Evolutionary conservation across 768 basidiomycete species (phyloP).

Genomic region (Mycena albidolilacea): DNA sequence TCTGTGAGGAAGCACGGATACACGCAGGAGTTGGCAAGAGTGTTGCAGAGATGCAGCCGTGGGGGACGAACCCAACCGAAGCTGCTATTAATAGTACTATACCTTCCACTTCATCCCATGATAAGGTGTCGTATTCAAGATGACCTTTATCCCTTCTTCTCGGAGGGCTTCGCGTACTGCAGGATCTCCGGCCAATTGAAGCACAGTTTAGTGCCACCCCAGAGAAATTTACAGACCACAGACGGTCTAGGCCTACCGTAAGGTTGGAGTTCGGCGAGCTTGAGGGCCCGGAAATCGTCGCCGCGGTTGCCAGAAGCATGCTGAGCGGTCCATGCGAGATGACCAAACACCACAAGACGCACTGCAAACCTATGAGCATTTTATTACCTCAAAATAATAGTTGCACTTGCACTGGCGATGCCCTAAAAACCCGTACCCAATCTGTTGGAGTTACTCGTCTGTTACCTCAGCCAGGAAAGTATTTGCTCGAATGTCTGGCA

Average conservation of each 20-base stretch:
- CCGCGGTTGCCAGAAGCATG: conserved; percentile 50
- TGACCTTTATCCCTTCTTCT: no score
- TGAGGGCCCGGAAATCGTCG: conserved; percentile 45
- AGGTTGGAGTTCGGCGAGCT: background rate
- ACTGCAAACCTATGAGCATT: conserved; percentile 35
- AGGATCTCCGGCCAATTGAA: no score
- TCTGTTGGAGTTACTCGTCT: conserved; percentile 42
- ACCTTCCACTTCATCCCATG: background rate
- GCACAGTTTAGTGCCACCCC: no score
- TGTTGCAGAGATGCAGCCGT: background rate
- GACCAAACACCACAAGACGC: conserved; percentile 1
- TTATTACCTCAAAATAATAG: background rate
- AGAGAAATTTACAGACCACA: no score
- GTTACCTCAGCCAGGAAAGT: conserved; percentile 49
- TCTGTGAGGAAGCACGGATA: conserved; percentile 4
- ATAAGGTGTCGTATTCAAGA: background rate
- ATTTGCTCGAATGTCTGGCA: conserved; percentile 49
- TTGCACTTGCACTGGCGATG: conserved; percentile 46
- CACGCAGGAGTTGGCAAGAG: conserved; percentile 6
- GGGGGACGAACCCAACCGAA: conserved; percentile 1
- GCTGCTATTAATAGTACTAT: background rate
- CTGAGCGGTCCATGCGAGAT: conserved; percentile 22
- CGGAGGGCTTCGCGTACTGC: no score
- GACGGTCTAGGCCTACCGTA: no score
- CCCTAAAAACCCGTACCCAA: conserved; percentile 45